Evolutionary conservation across 2,329 filamentous ascomycete genomes (phyloP), one percentile per base, ranked within the genome.

Genomic region (Fonsecaea nubica): DNA sequence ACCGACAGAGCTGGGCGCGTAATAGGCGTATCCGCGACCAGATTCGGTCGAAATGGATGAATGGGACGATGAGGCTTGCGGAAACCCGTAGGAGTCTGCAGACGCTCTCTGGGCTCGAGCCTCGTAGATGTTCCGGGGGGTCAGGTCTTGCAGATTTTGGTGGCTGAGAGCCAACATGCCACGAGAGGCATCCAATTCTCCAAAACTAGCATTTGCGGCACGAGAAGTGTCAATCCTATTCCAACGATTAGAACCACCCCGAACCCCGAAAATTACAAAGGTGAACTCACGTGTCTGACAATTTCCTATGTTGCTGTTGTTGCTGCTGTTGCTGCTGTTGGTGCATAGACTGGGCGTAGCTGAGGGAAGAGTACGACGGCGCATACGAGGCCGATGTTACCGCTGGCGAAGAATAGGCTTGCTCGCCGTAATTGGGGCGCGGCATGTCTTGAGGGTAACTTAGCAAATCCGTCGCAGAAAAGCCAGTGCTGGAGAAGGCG

Each of bases 91-190:
- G 1, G 93, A 93, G 75, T 97, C 93, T 63, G 88, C 85, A 1
- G 93, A 93, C 63, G 87, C 89, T 70, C 92, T 86, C 65, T 86
- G 85, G 64, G 81, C 81, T 58, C 89, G 83, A 71, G 87, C 85
- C 68, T 90, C 92, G 76, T 97, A 97, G 74, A 97, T 92, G 76
- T 94, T 95, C 69, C 93, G 85, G 12, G 93, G 92, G 0, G 93
- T 97, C 74, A 89, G 80, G 74, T 97, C 93, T 80, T 71, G 69
- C 3, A 74, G 36, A 58, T 67, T 71, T 36, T 70, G 68, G 58
- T 97, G 93, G 85, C 92, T 96, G 86, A 98, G 91, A 42, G 93
- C 92, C 32, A 97, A 86, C 92, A 98, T 97, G 73, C 93, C 92
- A 68, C 95, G 91, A 77, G 93, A 93, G 30, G 93, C 93, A 77